Evolutionary conservation across 1,284 basidiomycete genomes (phyloP), one percentile per base, ranked within the genome.

Genomic region (Trametes sp.): DNA sequence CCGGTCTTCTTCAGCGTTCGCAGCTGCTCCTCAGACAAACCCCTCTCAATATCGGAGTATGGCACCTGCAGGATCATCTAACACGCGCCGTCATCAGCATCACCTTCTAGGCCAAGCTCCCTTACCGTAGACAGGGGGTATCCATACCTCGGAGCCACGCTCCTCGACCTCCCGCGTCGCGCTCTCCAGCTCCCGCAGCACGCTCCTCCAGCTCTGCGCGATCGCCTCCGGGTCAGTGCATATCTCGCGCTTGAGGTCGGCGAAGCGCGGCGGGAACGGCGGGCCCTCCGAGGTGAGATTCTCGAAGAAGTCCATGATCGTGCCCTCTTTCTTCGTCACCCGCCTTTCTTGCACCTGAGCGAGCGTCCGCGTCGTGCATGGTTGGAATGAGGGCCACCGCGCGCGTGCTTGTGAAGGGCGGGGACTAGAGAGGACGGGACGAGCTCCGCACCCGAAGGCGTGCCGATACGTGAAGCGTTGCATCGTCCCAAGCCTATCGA

Each of bases 1-100:
- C 92, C 92, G 0, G 80, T 78, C 57, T 77, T 77, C 71, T 84
- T 87, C 69, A 93, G 82, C 4, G 72, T 68, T 1, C 77, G 70
- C 24, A 81, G 70, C 66, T 84, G 78, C 8, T 74, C 73, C 10
- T 75, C 71, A 0, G 77, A 81, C 44, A 81, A 64, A 0, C 84
- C 82, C 0, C 67, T 69, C 48, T 78, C 68, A 2, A 92, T 71
- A 19, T 87, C 83, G 0, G 75, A 69, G 66, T 84, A 90, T 0
- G 77, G 68, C 1, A 90, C 72, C 42, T 81, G 75, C 4, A 89
- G 86, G 21, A 92, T 80, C n/a, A 83, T 80, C 88, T 91, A 65
- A 24, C 26, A 36, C 31, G 36, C 8, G 44, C n/a, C 11, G 61
- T 46, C 48, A 14, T 41, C 45, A 49, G 19, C 53, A 48, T n/a